phyloP scores from a whole-genome alignment of 805 yeast species.

The Lachancea kluyveri region DNA sequence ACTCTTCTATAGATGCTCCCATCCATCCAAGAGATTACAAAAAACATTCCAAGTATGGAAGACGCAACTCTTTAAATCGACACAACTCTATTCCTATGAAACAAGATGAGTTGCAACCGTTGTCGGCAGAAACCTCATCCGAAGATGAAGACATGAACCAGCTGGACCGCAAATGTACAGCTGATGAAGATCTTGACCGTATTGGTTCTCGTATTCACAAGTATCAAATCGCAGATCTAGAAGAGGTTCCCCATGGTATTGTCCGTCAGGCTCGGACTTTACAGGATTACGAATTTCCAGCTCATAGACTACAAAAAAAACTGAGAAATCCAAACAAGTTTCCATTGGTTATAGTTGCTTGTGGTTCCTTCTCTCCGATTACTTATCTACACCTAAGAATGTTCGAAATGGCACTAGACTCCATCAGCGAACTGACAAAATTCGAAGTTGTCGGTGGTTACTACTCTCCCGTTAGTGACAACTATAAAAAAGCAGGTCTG shows the following conservation, averaged over 20 bases:
- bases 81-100: slow-evolving; percentile 41
- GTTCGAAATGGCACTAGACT: slow-evolving; percentile 98
- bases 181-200: slow-evolving; percentile 11
- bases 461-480: slow-evolving; percentile 91
- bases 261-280: slow-evolving; percentile 76
- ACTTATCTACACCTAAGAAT: slow-evolving; percentile 91
- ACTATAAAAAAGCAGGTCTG: slow-evolving; percentile 87
- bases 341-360: slow-evolving; percentile 92
- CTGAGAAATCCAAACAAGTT: slow-evolving; percentile 69
- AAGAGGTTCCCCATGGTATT: slow-evolving; percentile 94
- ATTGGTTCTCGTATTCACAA: slow-evolving; percentile 32
- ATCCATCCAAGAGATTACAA: slow-evolving; percentile 39
- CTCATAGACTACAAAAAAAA: slow-evolving; percentile 70
- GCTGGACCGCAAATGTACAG: too few species aligned
- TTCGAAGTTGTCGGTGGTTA: slow-evolving; percentile 96
- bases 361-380: slow-evolving; percentile 95
- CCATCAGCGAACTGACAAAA: slow-evolving; percentile 82
- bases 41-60: slow-evolving; percentile 17
- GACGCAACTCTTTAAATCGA: slow-evolving; percentile 10
- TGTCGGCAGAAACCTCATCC: slow-evolving; percentile 40
- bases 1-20: slow-evolving; percentile 70
- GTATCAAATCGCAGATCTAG: slow-evolving; percentile 81
- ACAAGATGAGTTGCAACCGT: slow-evolving; percentile 53
- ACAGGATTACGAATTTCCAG: slow-evolving; percentile 73
- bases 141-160: slow-evolving; percentile 37